Base-by-base conservation (phyloP, 257 asterid genomes). In the Oldenlandia corymbosa region DNA sequence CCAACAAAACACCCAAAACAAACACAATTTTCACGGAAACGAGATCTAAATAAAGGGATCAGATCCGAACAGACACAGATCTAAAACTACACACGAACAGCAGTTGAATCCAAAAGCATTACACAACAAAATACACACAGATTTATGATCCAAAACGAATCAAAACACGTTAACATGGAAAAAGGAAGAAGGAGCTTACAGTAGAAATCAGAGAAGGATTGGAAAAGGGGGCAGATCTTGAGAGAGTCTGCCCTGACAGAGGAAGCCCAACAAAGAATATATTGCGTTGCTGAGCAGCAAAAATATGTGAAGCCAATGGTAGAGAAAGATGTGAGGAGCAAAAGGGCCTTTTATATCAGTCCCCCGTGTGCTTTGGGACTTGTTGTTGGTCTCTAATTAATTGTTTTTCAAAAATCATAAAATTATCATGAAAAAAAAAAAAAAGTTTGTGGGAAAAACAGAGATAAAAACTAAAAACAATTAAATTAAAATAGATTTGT, bases 211-310 rank as follows among this genome's bases (percentile, higher is more conserved):
- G 58, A 68, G 18, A 26, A 12, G 17, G 20, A 54, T 26, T 20
- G 41, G 2, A 16, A 16, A 26, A 9, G 39, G 32, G 78, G 72
- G 76, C 70, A 75, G 74, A 78, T 71, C 76, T 68, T 49, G 59
- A 51, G 58, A n/a, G 73, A 68, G 67, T 47, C 66, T 63, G 74
- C 79, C 79, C 79, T 69, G 56, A 58, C 48, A 55, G 28, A 45
- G 24, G n/a, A 57, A 43, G 67, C 8, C 13, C 48, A 39, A 73
- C 16, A 41, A 54, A 54, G 45, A 56, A 30, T 55, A 62, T 39
- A 37, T 17, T 32, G 61, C 56, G 14, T 34, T 42, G 27, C 21
- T 36, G 26, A 49, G 63, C 26, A 27, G 63, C 42, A 20, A 56
- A 49, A 61, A 2, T 58, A 49, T 58, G 24, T 27, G 18, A 17